A percentile compares a stretch with the other conserved stretches of the same genome.
Evolutionary conservation across 2,329 filamentous ascomycete species (phyloP).

Genomic region (Claviceps digitariae): DNA sequence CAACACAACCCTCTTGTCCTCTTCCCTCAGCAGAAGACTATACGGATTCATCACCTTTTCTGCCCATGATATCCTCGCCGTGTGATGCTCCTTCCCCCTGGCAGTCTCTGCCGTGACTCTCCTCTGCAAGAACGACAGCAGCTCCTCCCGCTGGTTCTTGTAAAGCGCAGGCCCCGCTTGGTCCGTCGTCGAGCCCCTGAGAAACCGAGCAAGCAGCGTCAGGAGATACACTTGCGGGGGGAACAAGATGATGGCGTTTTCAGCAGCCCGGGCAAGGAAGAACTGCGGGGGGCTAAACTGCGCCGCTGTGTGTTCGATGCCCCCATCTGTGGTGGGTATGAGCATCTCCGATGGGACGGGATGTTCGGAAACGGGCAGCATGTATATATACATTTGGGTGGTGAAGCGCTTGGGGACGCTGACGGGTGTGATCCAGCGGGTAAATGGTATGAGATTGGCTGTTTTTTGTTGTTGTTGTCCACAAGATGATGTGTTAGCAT

Average conservation of each 20-base stretch:
- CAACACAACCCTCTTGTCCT: conserved; percentile 36
- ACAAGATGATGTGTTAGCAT: background rate
- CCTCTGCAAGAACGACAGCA: conserved; percentile 39
- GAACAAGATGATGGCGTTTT: conserved; percentile 66
- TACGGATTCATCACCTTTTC: conserved; percentile 50
- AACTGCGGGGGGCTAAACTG: conserved; percentile 55
- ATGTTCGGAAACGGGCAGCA: conserved; percentile 47
- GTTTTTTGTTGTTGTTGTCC: too few relatives aligned
- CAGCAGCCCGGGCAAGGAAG: conserved; percentile 54
- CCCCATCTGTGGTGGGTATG: conserved; percentile 60
- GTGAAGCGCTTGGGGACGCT: conserved; percentile 66
- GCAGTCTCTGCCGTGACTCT: conserved; percentile 28
- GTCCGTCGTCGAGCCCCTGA: conserved; percentile 23
- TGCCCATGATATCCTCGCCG: conserved; percentile 37
- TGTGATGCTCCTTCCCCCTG: conserved; percentile 25
- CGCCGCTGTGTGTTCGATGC: conserved; percentile 55
- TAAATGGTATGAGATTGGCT: conserved; percentile 65
- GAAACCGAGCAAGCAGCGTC: conserved; percentile 39
- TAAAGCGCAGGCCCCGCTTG: conserved; percentile 22
- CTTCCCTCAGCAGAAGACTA: conserved; percentile 28
- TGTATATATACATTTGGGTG: conserved; percentile 94
- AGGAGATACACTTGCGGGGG: conserved; percentile 78
- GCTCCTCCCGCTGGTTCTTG: conserved; percentile 33
- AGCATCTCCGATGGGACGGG: conserved; percentile 34
- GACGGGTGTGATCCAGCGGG: conserved; percentile 77